A percentile compares a stretch with the other conserved stretches of the same genome.
Conservation (phyloP, 306 rosid species). For the Trichosanthes cucumerina region DNA sequence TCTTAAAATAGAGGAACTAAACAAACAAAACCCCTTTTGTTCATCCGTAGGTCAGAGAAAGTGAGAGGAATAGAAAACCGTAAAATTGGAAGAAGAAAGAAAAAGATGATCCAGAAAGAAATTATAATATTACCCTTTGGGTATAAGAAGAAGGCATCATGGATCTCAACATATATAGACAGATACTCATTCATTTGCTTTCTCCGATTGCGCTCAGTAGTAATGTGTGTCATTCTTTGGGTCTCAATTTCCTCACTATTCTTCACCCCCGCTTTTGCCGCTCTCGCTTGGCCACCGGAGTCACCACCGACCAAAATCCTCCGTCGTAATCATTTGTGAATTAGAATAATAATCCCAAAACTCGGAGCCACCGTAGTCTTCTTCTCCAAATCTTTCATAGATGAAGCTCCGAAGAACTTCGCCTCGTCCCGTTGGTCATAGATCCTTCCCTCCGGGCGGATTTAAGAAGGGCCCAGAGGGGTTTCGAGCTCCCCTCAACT, state of each 20-base stretch:
- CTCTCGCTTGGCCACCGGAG: background rate
- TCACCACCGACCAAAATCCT: background rate
- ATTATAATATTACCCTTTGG: conserved; percentile 28
- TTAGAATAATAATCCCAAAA: background rate
- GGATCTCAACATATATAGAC: conserved; percentile 38
- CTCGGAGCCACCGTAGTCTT: background rate
- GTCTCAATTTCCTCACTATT: conserved; percentile 23
- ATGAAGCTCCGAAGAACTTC: background rate
- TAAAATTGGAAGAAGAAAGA: background rate
- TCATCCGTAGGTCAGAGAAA: too few relatives aligned
- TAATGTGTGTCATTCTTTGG: conserved; percentile 37
- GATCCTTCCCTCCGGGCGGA: background rate
- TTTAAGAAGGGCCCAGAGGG: too few relatives aligned
- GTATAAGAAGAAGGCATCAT: conserved; percentile 64
- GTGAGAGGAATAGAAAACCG: too few relatives aligned
- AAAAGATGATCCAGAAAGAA: background rate
- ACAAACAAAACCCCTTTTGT: too few relatives aligned
- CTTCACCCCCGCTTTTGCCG: background rate
- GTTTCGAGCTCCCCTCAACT: too few relatives aligned
- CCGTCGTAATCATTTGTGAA: background rate
- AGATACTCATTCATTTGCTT: conserved; percentile 64
- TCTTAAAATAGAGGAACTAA: too few relatives aligned
- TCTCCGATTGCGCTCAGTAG: conserved; percentile 54
- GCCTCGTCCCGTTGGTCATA: background rate
- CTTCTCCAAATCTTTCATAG: background rate